Evolutionary conservation across 2,329 filamentous ascomycete genomes (phyloP).

Genomic region (Penicillium sp.): DNA sequence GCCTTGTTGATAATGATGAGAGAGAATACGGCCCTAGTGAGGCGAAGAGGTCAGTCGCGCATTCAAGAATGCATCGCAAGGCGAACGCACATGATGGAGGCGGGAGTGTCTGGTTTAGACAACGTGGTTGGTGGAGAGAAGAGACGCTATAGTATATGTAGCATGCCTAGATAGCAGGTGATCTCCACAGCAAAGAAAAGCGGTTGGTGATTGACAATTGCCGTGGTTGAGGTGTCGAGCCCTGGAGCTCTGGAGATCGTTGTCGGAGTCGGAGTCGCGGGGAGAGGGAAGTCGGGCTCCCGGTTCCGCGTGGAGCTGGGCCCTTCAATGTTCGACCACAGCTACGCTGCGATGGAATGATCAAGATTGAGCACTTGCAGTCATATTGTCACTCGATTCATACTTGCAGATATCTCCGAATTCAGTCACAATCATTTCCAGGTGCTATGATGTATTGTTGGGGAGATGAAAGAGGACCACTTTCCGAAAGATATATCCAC

Average conservation of each 20-base stretch:
- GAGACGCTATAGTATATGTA: constrained; percentile 9
- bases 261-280: constrained; percentile 1
- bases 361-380: too few relatives aligned
- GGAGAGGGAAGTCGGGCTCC: constrained; percentile 1
- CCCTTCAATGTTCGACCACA: neutral
- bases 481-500: too few relatives aligned
- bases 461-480: too few relatives aligned
- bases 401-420: too few relatives aligned
- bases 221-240: neutral
- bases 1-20: constrained; percentile 99
- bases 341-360: neutral
- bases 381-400: too few relatives aligned
- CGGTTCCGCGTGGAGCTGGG: neutral
- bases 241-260: neutral
- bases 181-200: neutral
- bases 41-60: constrained; percentile 6
- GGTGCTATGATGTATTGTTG: too few relatives aligned
- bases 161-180: constrained; percentile 3
- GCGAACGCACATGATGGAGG: constrained; percentile 21
- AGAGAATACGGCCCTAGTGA: constrained; percentile 82
- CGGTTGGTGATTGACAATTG: neutral
- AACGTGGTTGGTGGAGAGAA: constrained; percentile 8
- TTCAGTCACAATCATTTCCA: too few relatives aligned
- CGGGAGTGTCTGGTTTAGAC: constrained; percentile 2
- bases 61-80: neutral